A percentile compares a stretch with the other conserved stretches of the same genome.
These are phyloP conservation scores for Penicillium italicum DNA, from an alignment of 2,329 filamentous ascomycete genomes.

Conservation along the genomic window DNA sequence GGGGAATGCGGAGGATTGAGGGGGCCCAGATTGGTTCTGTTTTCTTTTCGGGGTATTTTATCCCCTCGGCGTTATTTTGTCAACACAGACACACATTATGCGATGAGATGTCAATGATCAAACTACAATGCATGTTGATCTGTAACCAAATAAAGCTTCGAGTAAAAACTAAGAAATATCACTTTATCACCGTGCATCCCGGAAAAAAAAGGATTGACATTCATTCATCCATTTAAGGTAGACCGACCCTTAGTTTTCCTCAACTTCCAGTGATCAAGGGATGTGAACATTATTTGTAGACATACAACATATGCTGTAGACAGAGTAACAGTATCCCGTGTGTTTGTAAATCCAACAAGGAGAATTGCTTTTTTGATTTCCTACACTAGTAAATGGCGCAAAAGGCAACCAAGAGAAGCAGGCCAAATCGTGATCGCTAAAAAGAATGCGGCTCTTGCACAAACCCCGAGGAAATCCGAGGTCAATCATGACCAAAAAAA, in stretches of 20 bases:
- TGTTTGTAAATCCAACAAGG: neutral
- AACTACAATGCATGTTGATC: neutral
- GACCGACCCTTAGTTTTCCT: neutral
- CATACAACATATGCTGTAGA: neutral
- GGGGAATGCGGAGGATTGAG: neutral
- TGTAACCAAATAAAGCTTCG: neutral
- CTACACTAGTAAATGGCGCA: neutral
- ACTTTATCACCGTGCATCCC: neutral
- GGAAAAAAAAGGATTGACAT: neutral
- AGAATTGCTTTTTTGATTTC: neutral
- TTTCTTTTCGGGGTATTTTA: neutral
- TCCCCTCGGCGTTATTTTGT: neutral
- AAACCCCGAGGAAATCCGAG: neutral
- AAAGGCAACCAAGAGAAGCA: neutral
- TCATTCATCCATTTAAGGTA: neutral
- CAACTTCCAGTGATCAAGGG: neutral
- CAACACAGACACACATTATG: neutral
- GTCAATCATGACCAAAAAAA: neutral
- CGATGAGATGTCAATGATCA: neutral
- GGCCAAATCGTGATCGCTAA: neutral
- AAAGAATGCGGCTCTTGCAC: constrained; percentile 7
- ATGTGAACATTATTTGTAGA: neutral
- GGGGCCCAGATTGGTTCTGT: neutral
- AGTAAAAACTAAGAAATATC: neutral
- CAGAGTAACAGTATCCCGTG: neutral